These are phyloP conservation scores for Ceratocystis eucalypticola DNA, from an alignment of 2,329 filamentous ascomycete species.

Conservation along the genomic window DNA sequence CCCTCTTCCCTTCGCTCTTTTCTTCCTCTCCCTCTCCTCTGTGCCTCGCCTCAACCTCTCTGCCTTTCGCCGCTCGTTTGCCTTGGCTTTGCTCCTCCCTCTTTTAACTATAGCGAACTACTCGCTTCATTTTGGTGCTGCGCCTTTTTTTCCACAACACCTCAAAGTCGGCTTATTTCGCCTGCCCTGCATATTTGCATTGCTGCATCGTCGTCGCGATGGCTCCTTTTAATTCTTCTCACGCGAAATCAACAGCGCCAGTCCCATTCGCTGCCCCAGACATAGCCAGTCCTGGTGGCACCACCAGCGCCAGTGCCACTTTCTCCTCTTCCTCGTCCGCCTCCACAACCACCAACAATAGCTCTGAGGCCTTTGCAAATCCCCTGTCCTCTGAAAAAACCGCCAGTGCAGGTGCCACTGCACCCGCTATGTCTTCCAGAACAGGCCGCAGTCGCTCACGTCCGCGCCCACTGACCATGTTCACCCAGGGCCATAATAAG, in stretches of 20 bases:
- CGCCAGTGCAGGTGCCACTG: neutral
- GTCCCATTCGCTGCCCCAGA: neutral
- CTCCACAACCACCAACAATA: neutral
- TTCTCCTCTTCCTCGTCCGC: neutral
- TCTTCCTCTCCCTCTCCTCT: neutral
- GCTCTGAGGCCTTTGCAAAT: neutral
- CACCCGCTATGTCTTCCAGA: neutral
- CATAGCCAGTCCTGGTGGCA: neutral
- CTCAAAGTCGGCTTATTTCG: neutral
- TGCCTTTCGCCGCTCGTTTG: neutral
- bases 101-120: neutral
- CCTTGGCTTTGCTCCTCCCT: neutral
- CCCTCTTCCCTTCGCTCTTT: neutral
- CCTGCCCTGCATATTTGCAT: neutral
- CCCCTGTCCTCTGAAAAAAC: neutral
- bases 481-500: constrained; percentile 6
- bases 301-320: neutral
- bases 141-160: neutral
- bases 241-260: neutral
- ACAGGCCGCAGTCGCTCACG: constrained; percentile 11
- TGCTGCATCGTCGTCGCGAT: neutral
- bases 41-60: neutral
- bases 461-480: constrained; percentile 13
- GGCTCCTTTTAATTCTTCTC: neutral
- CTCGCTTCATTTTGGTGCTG: neutral